Percentiles rank a stretch among this genome's conserved stretches.
Conservation (phyloP, 2,329 filamentous ascomycete genomes). For the Remersonia thermophila region DNA sequence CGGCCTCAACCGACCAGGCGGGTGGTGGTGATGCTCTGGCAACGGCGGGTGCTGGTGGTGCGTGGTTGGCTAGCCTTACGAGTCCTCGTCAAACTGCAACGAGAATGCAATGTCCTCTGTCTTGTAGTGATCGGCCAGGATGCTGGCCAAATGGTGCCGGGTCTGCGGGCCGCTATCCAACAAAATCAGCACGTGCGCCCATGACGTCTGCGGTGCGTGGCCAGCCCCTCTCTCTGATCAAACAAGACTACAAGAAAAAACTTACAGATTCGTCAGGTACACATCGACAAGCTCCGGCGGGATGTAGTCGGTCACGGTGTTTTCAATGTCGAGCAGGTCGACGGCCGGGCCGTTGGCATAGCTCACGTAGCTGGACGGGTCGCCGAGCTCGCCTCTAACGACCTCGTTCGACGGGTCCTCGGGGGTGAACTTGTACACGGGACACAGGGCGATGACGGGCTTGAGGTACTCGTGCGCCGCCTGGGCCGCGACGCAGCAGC, state of each 20-base stretch:
- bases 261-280: conserved; percentile 29
- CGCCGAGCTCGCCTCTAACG: conserved; percentile 74
- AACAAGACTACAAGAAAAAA: not conserved
- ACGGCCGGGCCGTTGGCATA: conserved; percentile 74
- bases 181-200: conserved; percentile 2
- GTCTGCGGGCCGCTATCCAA: conserved; percentile 48
- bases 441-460: conserved; percentile 78
- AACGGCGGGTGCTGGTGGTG: no score
- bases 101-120: conserved; percentile 56
- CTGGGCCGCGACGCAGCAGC: conserved; percentile 71
- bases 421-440: conserved; percentile 88
- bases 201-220: not conserved
- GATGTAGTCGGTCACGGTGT: conserved; percentile 17
- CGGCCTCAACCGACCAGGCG: conserved; percentile 5
- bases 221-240: no score
- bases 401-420: conserved; percentile 77
- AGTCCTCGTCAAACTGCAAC: conserved; percentile 22
- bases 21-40: not conserved
- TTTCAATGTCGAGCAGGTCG: conserved; percentile 45
- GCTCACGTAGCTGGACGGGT: conserved; percentile 61
- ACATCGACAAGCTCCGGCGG: conserved; percentile 18
- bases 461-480: conserved; percentile 73
- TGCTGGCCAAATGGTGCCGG: conserved; percentile 58
- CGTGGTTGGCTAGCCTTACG: not conserved
- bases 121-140: conserved; percentile 66